Conservation (phyloP, 2,329 filamentous ascomycete species). For the Pseudocercospora cruenta region DNA sequence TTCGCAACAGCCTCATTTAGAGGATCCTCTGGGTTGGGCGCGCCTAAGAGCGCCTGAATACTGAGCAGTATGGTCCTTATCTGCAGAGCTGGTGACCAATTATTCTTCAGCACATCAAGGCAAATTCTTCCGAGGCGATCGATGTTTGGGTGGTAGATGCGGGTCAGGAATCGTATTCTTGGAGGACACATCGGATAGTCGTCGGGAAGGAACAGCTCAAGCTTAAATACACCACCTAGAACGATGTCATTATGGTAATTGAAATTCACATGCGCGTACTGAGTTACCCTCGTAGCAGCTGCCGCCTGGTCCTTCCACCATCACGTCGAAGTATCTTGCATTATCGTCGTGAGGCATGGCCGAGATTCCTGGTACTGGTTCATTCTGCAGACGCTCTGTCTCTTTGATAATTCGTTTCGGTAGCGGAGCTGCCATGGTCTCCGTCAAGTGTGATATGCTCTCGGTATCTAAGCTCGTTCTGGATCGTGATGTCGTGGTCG, state of each 20-base stretch:
- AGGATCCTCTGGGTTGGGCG: slow-evolving; percentile 97
- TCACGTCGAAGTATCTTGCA: slow-evolving; percentile 96
- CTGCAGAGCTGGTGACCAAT: slow-evolving; percentile 97
- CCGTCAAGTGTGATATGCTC: neutral
- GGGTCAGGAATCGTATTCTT: slow-evolving; percentile 97
- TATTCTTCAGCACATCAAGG: slow-evolving; percentile 95
- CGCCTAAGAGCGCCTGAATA: slow-evolving; percentile 93
- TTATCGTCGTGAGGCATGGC: slow-evolving; percentile 97
- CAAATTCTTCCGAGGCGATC: slow-evolving; percentile 97
- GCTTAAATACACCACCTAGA: slow-evolving; percentile 83
- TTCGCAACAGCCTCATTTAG: slow-evolving; percentile 97
- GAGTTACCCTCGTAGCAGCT: slow-evolving; percentile 87
- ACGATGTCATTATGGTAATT: neutral
- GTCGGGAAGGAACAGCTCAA: slow-evolving; percentile 95
- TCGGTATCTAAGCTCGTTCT: neutral
- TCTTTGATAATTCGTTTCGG: slow-evolving; percentile 98
- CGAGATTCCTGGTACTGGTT: slow-evolving; percentile 95
- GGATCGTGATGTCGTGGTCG: neutral
- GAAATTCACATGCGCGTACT: neutral
- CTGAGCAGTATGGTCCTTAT: slow-evolving; percentile 98
- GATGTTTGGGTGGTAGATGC: slow-evolving; percentile 99
- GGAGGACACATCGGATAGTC: slow-evolving; percentile 99
- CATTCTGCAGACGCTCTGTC: slow-evolving; percentile 93
- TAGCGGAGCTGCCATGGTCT: slow-evolving; percentile 63
- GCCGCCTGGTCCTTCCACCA: slow-evolving; percentile 87